Evolutionary conservation across 2,329 filamentous ascomycete species (phyloP).

Genomic region (Claviceps sp.): DNA sequence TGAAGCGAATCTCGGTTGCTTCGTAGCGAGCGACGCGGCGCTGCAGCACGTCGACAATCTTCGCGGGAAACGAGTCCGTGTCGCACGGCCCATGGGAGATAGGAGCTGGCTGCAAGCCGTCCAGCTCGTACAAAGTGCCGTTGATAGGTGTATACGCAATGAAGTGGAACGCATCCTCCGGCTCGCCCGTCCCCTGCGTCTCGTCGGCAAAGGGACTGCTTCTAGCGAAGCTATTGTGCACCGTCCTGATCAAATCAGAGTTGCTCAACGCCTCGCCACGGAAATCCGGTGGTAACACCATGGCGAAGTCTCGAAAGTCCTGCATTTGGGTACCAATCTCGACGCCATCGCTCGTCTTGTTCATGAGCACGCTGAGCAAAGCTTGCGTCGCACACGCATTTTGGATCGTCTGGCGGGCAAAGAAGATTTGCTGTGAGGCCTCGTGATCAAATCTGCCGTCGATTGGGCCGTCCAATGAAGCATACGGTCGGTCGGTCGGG

Average conservation of each 20-base stretch:
- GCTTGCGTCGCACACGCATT: conserved; percentile 97
- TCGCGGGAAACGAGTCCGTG: conserved; percentile 57
- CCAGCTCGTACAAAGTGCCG: conserved; percentile 79
- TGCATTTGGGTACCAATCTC: conserved; percentile 58
- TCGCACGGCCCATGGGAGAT: conserved; percentile 74
- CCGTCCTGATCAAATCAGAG: conserved; percentile 56
- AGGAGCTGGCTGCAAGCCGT: conserved; percentile 84
- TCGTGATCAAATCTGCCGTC: conserved; percentile 72
- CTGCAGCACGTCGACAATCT: conserved; percentile 77
- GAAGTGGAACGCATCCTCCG: conserved; percentile 94
- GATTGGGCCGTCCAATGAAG: conserved; percentile 47
- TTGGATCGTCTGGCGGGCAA: conserved; percentile 93
- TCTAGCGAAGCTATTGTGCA: conserved; percentile 83
- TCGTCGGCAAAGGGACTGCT: conserved; percentile 89
- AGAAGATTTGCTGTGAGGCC: conserved; percentile 71
- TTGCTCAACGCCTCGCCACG: conserved; percentile 48
- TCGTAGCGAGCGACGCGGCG: conserved; percentile 77
- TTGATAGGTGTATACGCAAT: conserved; percentile 82
- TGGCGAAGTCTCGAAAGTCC: conserved; percentile 81
- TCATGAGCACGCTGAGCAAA: conserved; percentile 79
- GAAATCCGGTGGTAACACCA: conserved; percentile 64
- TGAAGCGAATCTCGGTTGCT: conserved; percentile 81
- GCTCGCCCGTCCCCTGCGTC: conserved; percentile 51
- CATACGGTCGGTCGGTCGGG: conserved; percentile 55
- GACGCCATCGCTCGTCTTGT: conserved; percentile 55